phyloP scores from a whole-genome alignment of 2,329 filamentous ascomycete genomes.

The Ceratocystis lukuohia region DNA sequence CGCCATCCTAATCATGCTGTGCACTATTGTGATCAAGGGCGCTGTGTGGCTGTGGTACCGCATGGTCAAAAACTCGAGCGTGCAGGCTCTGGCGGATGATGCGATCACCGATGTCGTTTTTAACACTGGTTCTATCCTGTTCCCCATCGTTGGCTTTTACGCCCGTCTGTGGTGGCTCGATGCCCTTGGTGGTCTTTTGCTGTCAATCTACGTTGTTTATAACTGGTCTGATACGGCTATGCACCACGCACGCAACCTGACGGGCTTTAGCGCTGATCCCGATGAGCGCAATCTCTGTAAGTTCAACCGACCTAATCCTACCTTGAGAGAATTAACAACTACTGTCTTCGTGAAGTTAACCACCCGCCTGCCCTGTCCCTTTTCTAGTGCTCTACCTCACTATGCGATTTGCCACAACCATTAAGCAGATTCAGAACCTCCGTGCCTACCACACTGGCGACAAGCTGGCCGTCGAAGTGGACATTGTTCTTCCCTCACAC shows the following conservation, averaged over 20 bases:
- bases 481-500: constrained; percentile 67
- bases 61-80: constrained; percentile 70
- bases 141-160: constrained; percentile 68
- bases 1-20: constrained; percentile 66
- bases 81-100: constrained; percentile 57
- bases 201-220: constrained; percentile 66
- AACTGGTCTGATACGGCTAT: constrained; percentile 64
- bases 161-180: constrained; percentile 74
- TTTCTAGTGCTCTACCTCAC: constrained; percentile 61
- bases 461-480: constrained; percentile 69
- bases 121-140: constrained; percentile 79
- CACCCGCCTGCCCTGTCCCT: neutral
- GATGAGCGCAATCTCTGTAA: constrained; percentile 63
- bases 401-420: constrained; percentile 83
- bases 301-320: constrained; percentile 19
- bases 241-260: constrained; percentile 68
- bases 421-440: constrained; percentile 71
- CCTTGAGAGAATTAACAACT: neutral
- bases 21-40: constrained; percentile 70
- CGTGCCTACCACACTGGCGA: constrained; percentile 78
- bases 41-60: constrained; percentile 80
- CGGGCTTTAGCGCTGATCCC: constrained; percentile 62
- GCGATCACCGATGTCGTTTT: constrained; percentile 68
- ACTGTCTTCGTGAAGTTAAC: neutral
- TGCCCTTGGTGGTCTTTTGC: constrained; percentile 59